phyloP scores from a whole-genome alignment of 768 basidiomycete species.

The Daedaleopsis nitida region DNA sequence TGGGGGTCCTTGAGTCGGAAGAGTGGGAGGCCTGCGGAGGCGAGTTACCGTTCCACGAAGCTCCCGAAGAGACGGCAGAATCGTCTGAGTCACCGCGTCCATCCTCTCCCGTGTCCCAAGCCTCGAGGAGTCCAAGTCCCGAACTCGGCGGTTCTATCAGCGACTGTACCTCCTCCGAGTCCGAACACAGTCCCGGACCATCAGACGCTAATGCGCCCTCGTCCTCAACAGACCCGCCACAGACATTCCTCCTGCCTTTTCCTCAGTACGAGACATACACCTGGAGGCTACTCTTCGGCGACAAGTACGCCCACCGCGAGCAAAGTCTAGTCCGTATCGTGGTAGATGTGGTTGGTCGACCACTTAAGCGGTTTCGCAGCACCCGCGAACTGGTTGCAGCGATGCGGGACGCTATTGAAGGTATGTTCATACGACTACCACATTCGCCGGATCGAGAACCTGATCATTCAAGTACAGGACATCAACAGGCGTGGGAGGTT shows the following conservation, averaged over 20 bases:
- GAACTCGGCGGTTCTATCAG: neutral
- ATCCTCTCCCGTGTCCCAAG: neutral
- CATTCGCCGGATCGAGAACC: neutral
- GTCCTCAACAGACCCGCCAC: neutral
- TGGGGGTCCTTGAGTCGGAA: neutral
- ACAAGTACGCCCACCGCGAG: neutral
- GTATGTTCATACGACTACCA: slow-evolving; percentile 2
- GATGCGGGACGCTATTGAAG: slow-evolving; percentile 14
- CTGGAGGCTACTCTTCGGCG: neutral
- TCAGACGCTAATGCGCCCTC: neutral
- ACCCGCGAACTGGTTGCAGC: slow-evolving; percentile 15
- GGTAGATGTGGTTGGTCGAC: slow-evolving; percentile 7
- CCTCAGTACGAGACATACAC: slow-evolving; percentile 10
- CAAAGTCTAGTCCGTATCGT: slow-evolving; percentile 17
- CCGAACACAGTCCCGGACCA: neutral
- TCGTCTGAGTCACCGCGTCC: neutral
- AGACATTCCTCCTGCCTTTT: neutral
- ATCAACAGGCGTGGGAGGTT: slow-evolving; percentile 6
- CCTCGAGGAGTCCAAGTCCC: neutral
- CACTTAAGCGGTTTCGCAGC: slow-evolving; percentile 3
- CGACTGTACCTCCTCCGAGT: neutral
- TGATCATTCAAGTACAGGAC: neutral
- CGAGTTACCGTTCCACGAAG: neutral
- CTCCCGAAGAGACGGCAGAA: neutral
- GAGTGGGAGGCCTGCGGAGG: neutral